Percentiles rank a stretch among this genome's conserved stretches.
Conservation (phyloP, 257 asterid genomes). For the Primulina huaijiensis region DNA sequence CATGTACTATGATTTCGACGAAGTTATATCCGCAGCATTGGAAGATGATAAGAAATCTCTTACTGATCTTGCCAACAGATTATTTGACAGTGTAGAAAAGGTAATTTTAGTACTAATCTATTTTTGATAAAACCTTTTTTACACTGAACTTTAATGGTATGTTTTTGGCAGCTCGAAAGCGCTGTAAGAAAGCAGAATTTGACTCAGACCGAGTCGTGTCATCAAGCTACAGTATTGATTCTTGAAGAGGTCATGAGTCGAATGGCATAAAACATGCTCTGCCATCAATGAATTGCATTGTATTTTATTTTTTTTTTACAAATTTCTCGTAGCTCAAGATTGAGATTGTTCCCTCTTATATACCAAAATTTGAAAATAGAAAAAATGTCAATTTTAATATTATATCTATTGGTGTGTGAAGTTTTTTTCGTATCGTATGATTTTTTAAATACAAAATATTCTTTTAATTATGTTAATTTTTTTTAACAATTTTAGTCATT, state of each 20-base stretch:
- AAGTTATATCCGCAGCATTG: constrained; percentile 60
- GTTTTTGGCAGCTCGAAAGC: constrained; percentile 49
- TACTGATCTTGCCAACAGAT: constrained; percentile 64
- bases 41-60: constrained; percentile 53
- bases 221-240: constrained; percentile 49
- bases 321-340: too few species aligned
- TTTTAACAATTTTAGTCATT: too few species aligned
- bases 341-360: too few species aligned
- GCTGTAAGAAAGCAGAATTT: constrained; percentile 52
- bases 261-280: constrained; percentile 45
- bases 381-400: too few species aligned
- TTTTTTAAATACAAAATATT: too few species aligned
- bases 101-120: constrained; percentile 23
- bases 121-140: too few species aligned
- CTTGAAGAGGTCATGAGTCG: constrained; percentile 67
- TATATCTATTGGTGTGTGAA: too few species aligned
- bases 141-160: too few species aligned
- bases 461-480: too few species aligned
- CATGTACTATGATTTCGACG: constrained; percentile 78
- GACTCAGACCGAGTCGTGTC: constrained; percentile 41
- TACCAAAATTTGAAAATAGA: too few species aligned
- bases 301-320: too few species aligned
- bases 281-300: background rate
- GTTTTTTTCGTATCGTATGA: too few species aligned
- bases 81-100: constrained; percentile 71